Evolutionary conservation across 1,284 basidiomycete genomes (phyloP), one percentile per base, ranked within the genome.

Genomic region (Leccinum griseonigrum): DNA sequence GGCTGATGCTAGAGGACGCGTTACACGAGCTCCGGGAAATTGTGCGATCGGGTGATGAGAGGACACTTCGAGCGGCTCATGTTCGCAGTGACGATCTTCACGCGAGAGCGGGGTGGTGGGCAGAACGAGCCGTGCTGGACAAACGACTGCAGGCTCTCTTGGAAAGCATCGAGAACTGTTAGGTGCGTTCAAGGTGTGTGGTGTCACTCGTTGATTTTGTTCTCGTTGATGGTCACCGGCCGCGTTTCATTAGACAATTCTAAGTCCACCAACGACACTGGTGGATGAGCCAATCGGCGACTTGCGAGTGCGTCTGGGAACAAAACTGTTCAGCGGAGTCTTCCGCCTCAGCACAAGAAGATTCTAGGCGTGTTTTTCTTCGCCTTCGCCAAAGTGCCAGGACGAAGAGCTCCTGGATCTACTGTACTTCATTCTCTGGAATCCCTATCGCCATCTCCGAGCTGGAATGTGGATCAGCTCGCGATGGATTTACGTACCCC

Each of bases 361-460:
- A 73, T 78, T 98, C 3, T 76, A 98, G n/a, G 85, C 91, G 67
- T 94, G 93, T 74, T 94, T 99, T 69, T 88, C 94, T 0, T 87
- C 88, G 0, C 80, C 99, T 1, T 86, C 90, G 1, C 86, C 91
- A 0, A 86, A 87, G 66, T 94, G 92, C 67, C 85, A 86, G 28
- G 93, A 97, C 67, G 97, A 99, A 71, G 97, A 98, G 70, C 79
- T 98, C 14, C 96, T 98, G 73, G 97, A 99, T 71, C 78, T 98
- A 43, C 85, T 95, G 7, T 97, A 97, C 76, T 98, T 97, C 76
- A 84, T 97, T 26, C 82, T 98, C 55, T 68, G 97, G 96, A 1
- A 83, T 94, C 7, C 88, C 91, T 0, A 86, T 98, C 22, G 94
- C 94, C 0, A 87, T 92, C 34, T 92, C 95, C 40, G 97, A 99